These are phyloP conservation scores for Clavispora santaluciae DNA, from an alignment of 805 yeast genomes.

Conservation along the genomic window DNA sequence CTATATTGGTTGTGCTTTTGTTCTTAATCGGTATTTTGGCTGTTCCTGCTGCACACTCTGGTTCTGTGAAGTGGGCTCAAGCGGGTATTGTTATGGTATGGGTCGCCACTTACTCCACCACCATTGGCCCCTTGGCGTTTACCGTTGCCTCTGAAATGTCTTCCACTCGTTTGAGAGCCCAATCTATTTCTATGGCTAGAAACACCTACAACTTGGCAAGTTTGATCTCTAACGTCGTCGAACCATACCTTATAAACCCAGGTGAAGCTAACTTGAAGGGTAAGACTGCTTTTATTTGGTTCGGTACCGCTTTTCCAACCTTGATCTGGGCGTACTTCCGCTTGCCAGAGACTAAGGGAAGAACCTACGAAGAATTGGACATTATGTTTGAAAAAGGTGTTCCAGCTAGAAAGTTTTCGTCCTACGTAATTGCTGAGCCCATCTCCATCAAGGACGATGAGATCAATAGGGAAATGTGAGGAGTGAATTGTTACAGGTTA, in stretches of 20 bases:
- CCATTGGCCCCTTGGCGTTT: constrained; percentile 11
- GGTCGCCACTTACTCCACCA: constrained; percentile 8
- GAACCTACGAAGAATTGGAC: constrained; percentile 11
- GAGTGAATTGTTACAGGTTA: neutral
- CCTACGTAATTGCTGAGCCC: constrained; percentile 1
- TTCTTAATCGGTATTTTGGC: constrained; percentile 8
- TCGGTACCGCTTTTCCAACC: constrained; percentile 14
- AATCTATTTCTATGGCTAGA: constrained; percentile 9
- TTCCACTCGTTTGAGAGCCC: constrained; percentile 9
- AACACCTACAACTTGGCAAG: constrained; percentile 8
- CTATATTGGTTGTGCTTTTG: constrained; percentile 2
- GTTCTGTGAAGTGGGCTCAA: constrained; percentile 20
- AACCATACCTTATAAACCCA: constrained; percentile 9
- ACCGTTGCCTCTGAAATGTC: constrained; percentile 10
- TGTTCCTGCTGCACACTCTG: constrained; percentile 14
- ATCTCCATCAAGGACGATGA: neutral
- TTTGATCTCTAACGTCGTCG: constrained; percentile 8
- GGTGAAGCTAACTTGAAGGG: constrained; percentile 10
- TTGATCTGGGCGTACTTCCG: constrained; percentile 28
- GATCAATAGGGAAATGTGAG: neutral
- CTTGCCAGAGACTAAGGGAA: constrained; percentile 6
- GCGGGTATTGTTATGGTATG: constrained; percentile 16
- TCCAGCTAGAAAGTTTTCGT: constrained; percentile 4
- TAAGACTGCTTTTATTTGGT: constrained; percentile 9
- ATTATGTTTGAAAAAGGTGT: constrained; percentile 7